A percentile compares a stretch with the other conserved stretches of the same genome.
phyloP scores from a whole-genome alignment of 306 rosid species.

The Citrullus colocynthis region DNA sequence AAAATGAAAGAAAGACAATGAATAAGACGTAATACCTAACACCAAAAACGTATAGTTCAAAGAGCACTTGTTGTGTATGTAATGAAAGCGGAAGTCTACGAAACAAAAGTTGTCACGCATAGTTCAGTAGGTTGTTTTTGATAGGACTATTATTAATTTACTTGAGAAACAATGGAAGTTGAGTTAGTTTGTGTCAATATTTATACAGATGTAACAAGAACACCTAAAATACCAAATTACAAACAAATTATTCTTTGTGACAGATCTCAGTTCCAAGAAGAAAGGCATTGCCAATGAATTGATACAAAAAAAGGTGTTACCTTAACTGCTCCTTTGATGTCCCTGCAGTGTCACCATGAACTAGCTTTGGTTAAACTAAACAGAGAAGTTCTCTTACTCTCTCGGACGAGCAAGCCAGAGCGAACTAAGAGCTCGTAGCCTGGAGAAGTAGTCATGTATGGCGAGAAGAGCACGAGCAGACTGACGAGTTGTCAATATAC shows the following conservation, averaged over 20 bases:
- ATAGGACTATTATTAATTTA: conserved; percentile 3
- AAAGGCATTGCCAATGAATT: conserved; percentile 2
- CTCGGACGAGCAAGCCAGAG: conserved; percentile 97
- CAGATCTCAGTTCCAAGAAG: not conserved
- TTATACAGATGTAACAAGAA: conserved; percentile 4
- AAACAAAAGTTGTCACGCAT: not conserved
- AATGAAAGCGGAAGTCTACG: not conserved
- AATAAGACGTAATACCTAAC: too few relatives aligned
- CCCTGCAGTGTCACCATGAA: not conserved
- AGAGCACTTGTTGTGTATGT: not conserved
- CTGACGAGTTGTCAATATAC: conserved; percentile 85
- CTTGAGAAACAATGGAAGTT: not conserved
- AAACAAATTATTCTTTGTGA: not conserved
- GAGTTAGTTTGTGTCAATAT: not conserved
- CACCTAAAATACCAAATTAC: not conserved
- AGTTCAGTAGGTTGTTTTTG: not conserved
- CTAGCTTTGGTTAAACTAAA: not conserved
- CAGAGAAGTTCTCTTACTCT: conserved; percentile 9
- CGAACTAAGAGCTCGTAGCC: conserved; percentile 92
- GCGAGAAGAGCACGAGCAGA: conserved; percentile 97
- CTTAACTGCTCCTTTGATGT: not conserved
- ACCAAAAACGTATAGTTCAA: too few relatives aligned
- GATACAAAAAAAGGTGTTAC: conserved; percentile 11
- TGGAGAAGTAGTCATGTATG: conserved; percentile 69
- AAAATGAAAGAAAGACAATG: too few relatives aligned